Evolutionary conservation across 1,139 yeast species (phyloP).

Genomic region (Arxiozyma slooffiae): DNA sequence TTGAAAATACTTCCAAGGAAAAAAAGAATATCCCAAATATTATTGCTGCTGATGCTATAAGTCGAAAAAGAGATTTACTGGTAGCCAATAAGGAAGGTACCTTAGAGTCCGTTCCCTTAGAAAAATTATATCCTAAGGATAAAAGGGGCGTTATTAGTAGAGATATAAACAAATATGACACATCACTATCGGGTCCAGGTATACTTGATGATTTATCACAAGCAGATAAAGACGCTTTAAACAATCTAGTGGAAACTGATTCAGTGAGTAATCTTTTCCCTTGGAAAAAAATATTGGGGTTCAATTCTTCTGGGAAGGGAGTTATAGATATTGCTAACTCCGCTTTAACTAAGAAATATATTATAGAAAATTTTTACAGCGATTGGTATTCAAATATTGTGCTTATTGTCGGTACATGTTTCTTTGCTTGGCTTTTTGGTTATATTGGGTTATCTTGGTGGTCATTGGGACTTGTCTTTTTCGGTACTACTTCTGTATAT

Average conservation of each 20-base stretch:
- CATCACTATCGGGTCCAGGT: slow-evolving; percentile 24
- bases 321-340: slow-evolving; percentile 17
- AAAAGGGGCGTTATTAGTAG: slow-evolving; percentile 18
- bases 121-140: slow-evolving; percentile 21
- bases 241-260: slow-evolving; percentile 8
- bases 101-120: slow-evolving; percentile 25
- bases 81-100: slow-evolving; percentile 22
- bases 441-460: slow-evolving; percentile 37
- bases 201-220: slow-evolving; percentile 11
- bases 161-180: slow-evolving; percentile 21
- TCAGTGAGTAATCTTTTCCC: slow-evolving; percentile 27
- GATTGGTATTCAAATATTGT: slow-evolving; percentile 67
- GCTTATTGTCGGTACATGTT: slow-evolving; percentile 57
- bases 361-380: slow-evolving; percentile 56
- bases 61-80: slow-evolving; percentile 17
- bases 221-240: slow-evolving; percentile 10
- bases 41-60: slow-evolving; percentile 21
- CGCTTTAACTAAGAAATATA: slow-evolving; percentile 43
- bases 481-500: slow-evolving; percentile 57
- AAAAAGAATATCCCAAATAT: slow-evolving; percentile 7
- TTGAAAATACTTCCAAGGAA: not conserved
- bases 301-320: slow-evolving; percentile 27
- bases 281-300: slow-evolving; percentile 39
- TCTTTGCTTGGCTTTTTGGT: slow-evolving; percentile 61
- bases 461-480: slow-evolving; percentile 47